Percentiles rank a stretch among this genome's conserved stretches.
Evolutionary conservation across 192 early-diverging fungal genomes (phyloP).

Genomic region (Coemansia sp.): DNA sequence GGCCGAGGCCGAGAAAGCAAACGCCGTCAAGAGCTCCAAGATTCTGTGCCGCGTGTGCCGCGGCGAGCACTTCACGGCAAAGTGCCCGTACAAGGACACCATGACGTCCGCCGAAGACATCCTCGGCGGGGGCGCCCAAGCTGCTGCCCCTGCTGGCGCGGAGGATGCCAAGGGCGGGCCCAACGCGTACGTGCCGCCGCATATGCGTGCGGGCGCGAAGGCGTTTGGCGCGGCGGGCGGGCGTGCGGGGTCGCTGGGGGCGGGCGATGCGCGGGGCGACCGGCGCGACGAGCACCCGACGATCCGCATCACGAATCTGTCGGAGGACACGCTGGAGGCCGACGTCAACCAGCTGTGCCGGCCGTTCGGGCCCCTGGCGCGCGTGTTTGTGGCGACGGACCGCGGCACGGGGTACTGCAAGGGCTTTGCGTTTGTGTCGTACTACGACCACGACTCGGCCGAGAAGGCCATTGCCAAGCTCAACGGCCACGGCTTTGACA

Average conservation of each 20-base stretch:
- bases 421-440: conserved; percentile 96
- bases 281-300: conserved; percentile 70
- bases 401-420: conserved; percentile 83
- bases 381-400: conserved; percentile 87
- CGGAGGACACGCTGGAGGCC: conserved; percentile 85
- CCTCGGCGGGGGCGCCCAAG: conserved; percentile 16
- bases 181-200: conserved; percentile 88
- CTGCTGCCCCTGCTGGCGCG: neutral
- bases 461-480: conserved; percentile 81
- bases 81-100: conserved; percentile 99
- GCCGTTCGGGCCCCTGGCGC: conserved; percentile 79
- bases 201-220: conserved; percentile 69
- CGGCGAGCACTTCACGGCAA: conserved; percentile 93
- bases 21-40: conserved; percentile 71
- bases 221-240: conserved; percentile 8
- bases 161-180: conserved; percentile 42
- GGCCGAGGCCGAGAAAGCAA: conserved; percentile 56
- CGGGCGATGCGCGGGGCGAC: conserved; percentile 40
- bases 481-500: conserved; percentile 96
- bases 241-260: conserved; percentile 18
- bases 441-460: conserved; percentile 76
- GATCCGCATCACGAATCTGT: conserved; percentile 94
- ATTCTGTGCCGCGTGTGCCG: conserved; percentile 95
- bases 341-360: conserved; percentile 89
- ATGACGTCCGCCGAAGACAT: conserved; percentile 78